A percentile compares a stretch with the other conserved stretches of the same genome.
These are phyloP conservation scores for Sporothrix pallida DNA, from an alignment of 2,329 filamentous ascomycete species.

Conservation along the genomic window DNA sequence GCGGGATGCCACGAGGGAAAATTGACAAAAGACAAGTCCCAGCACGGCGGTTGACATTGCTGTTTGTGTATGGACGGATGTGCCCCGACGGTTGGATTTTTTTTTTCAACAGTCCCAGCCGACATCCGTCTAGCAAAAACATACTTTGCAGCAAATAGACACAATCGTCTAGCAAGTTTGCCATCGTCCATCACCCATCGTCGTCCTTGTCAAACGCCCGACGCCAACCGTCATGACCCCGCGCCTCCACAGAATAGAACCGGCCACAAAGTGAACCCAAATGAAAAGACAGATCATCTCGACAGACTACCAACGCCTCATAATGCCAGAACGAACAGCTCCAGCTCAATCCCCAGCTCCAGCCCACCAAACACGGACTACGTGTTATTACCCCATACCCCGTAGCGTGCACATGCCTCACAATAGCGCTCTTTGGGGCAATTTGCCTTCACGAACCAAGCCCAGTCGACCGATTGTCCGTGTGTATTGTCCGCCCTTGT, in stretches of 20 bases:
- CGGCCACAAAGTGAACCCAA: background rate
- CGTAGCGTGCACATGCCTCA: conserved; percentile 18
- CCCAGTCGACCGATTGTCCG: background rate
- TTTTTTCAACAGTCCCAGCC: background rate
- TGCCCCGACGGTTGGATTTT: background rate
- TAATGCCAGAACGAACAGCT: background rate
- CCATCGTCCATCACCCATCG: background rate
- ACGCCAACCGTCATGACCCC: background rate
- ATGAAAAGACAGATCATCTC: background rate
- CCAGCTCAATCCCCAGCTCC: background rate
- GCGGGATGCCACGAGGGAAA: conserved; percentile 16
- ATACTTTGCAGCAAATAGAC: background rate
- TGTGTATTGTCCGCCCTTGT: background rate
- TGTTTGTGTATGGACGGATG: background rate
- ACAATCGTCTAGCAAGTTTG: background rate
- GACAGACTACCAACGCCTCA: too few relatives aligned
- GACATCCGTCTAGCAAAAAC: background rate
- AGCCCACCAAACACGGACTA: background rate
- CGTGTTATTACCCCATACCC: conserved; percentile 1
- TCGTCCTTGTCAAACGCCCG: background rate
- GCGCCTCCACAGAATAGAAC: background rate
- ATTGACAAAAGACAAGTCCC: background rate
- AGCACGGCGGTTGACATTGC: background rate
- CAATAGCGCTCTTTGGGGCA: conserved; percentile 9
- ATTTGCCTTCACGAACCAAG: background rate